Base-by-base conservation (phyloP, 2,329 filamentous ascomycete genomes). In the Myriosclerotinia curreyana region DNA sequence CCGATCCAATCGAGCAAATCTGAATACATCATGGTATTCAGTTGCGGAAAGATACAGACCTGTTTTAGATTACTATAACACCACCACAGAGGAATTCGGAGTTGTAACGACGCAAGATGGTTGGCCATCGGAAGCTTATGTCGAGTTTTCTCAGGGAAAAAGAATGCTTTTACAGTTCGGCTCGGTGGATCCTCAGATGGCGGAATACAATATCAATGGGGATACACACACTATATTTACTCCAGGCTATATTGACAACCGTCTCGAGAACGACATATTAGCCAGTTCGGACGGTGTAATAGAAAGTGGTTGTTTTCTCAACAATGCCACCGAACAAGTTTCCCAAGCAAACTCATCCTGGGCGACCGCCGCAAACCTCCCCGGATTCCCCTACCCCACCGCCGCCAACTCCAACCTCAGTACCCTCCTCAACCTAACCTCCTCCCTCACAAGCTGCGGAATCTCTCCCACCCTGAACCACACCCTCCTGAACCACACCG, bases 41-140 rank as follows among this genome's bases (percentile, higher is more conserved):
- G 76, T 78, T 20, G 66, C 71, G 22, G 74, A 70, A 40, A 72
- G 65, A 55, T 78, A 80, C 59, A 76, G 77, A 46, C 83, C 84
- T 1, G 76, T 81, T 25, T 68, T 74, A 3, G 78, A 80, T 31
- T 89, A 87, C 69, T 86, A 83, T 65, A 76, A 75, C 7, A 76
- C 77, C 0, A 71, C 56, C 12, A 59, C 50, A 3, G 64, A 66
- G 17, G 34, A 68, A 36, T 64, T 70, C 52, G 66, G 74, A 3
- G 76, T 78, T 22, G 69, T 74, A 9, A 78, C 77, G 25, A 87
- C 85, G 0, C 71, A 77, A 0, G 79, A 86, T 74, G 86, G 86
- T 14, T 89, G 86, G 86, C 86, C 86, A 0, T 82, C 80, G n/a
- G 81, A 84, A 68, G 78, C 80, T 25, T 86, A 80, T 68, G 74